Percentiles rank a stretch among this genome's conserved stretches.
Conservation (phyloP, 495 filamentous ascomycete genomes). For the Tuber borchii region DNA sequence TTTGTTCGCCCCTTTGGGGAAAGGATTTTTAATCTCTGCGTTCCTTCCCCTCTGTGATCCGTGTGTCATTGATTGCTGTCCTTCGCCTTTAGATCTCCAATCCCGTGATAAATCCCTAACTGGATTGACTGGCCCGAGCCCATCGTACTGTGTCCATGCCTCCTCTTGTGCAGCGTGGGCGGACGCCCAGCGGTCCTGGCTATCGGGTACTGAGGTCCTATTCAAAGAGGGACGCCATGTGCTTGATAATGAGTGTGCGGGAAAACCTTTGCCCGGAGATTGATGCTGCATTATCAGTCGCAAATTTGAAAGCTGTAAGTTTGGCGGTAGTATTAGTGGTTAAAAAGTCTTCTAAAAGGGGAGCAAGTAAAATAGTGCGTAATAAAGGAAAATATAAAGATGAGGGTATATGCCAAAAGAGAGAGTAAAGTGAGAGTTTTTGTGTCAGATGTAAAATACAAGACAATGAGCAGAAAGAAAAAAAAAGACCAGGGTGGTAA, state of each 20-base stretch:
- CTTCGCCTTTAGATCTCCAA: conserved; percentile 24
- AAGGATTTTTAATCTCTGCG: conserved; percentile 12
- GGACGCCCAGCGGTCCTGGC: conserved; percentile 3
- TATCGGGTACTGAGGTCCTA: background rate
- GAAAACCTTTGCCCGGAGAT: background rate
- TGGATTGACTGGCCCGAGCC: conserved; percentile 31
- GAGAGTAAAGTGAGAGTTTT: conserved; percentile 12
- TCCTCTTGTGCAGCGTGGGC: conserved; percentile 29
- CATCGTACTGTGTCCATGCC: conserved; percentile 41
- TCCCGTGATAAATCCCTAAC: conserved; percentile 32
- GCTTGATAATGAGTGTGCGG: background rate
- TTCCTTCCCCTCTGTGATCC: conserved; percentile 11
- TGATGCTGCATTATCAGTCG: conserved; percentile 38
- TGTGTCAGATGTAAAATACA: conserved; percentile 14
- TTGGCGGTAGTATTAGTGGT: conserved; percentile 14
- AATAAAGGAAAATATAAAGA: conserved; percentile 2
- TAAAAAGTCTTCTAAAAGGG: background rate
- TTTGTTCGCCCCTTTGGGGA: conserved; percentile 15
- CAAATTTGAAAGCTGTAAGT: conserved; percentile 32
- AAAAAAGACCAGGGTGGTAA: conserved; percentile 12
- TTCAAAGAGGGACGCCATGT: conserved; percentile 1
- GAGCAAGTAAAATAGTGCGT: background rate
- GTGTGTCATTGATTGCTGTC: conserved; percentile 19
- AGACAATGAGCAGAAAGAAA: background rate
- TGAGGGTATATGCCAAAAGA: conserved; percentile 23